Evolutionary conservation across 306 rosid species (phyloP), one percentile per base, ranked within the genome.

Genomic region (Cicer bijugum): DNA sequence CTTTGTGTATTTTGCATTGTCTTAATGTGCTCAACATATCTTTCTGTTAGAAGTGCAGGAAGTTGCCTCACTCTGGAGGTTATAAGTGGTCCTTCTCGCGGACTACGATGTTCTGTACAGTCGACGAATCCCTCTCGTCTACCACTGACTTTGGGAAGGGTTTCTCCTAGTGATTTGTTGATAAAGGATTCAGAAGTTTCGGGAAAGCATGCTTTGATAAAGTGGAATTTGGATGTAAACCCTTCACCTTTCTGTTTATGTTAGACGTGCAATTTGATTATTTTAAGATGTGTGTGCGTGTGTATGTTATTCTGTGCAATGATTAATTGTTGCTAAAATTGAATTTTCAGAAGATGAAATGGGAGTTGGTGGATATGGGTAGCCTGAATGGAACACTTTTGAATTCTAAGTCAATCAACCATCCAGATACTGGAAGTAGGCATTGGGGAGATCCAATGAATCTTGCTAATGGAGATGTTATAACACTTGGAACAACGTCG

Each of bases 291-390:
- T 43, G 9, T 28, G 77, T 48, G 6, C 42, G 51, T 12, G 9
- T 28, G 77, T 50, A n/a, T 65, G 51, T 12, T 65, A 42, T 28
- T 58, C 6, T 42, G 58, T 75, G 57, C 43, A 40, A 53, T 86
- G 56, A 59, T 78, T 72, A 60, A 59, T 78, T 72, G n/a, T 78
- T 33, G 14, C 39, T 11, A 5, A 52, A 68, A 58, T 78, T 82
- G 74, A 78, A 74, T 74, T 80, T 85, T 75, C 89, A 95, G 97
- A 87, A 59, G 77, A 77, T 85, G 97, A 95, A 85, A 84, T 95
- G 99, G 99, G 99, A 91, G 88, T 71, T 95, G 84, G 86, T 85
- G 55, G 99, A 95, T 78, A 85, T 91, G 97, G 99, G 99, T 40
- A 95, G 99, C 86, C 81, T 95, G 61, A 95, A 95, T 81, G 99